These are phyloP conservation scores for Solanum pennellii DNA, from an alignment of 257 asterid species.

Conservation along the genomic window DNA sequence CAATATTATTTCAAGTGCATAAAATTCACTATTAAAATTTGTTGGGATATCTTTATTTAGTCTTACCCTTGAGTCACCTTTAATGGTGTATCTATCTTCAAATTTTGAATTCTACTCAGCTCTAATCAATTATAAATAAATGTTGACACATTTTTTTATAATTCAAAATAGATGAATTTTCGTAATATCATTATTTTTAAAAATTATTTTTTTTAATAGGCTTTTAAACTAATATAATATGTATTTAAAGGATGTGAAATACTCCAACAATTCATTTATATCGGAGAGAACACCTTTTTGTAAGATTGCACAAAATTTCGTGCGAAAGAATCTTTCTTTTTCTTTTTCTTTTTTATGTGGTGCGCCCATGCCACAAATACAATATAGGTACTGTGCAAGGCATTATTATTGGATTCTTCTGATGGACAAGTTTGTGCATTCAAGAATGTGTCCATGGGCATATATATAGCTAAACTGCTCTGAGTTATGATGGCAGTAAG, in stretches of 20 bases:
- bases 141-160: neutral
- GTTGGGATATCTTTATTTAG: neutral
- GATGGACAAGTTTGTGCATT: neutral
- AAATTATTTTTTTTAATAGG: too few species aligned
- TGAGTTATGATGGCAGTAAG: neutral
- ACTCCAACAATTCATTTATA: neutral
- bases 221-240: neutral
- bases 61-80: neutral
- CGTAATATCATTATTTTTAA: neutral
- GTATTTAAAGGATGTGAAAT: too few species aligned
- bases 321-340: neutral
- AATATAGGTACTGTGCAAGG: neutral
- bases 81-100: neutral
- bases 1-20: neutral
- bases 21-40: too few species aligned
- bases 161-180: neutral
- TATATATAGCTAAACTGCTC: neutral
- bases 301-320: neutral
- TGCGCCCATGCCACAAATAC: neutral
- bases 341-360: neutral
- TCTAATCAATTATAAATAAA: neutral
- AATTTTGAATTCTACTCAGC: neutral
- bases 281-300: neutral
- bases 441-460: neutral
- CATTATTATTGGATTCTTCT: slow-evolving; percentile 2